A percentile compares a stretch with the other conserved stretches of the same genome.
phyloP scores from a whole-genome alignment of 73 alveolate species.

The Paramecium sonneborni region DNA sequence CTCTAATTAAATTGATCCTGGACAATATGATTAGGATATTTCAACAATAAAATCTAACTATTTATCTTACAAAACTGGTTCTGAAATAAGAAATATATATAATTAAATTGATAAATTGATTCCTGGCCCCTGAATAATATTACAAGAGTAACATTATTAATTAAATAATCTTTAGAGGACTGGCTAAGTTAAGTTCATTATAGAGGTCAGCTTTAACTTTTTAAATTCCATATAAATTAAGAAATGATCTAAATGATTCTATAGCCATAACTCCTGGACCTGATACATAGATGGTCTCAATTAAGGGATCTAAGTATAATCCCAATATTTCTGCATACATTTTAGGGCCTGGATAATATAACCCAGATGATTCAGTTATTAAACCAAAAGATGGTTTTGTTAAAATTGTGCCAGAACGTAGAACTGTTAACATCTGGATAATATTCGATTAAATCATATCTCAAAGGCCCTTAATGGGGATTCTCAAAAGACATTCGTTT shows the following conservation, averaged over 20 bases:
- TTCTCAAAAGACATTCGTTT: conserved; percentile 7
- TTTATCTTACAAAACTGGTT: conserved; percentile 15
- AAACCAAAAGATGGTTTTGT: neutral
- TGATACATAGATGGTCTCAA: neutral
- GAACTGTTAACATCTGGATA: conserved; percentile 24
- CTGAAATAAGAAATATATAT: neutral
- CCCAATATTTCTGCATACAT: neutral
- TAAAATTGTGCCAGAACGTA: neutral
- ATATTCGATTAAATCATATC: conserved; percentile 25
- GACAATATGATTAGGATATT: conserved; percentile 20
- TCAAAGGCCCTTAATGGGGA: conserved; percentile 55
- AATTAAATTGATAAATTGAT: neutral
- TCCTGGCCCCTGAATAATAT: conserved; percentile 54
- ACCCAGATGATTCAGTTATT: conserved; percentile 21
- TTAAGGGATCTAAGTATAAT: conserved; percentile 32
- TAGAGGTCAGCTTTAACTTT: conserved; percentile 40
- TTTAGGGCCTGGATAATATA: conserved; percentile 19
- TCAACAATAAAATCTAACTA: neutral
- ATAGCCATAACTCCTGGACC: conserved; percentile 21
- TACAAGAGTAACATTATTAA: neutral
- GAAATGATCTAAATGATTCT: conserved; percentile 45
- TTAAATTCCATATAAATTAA: neutral
- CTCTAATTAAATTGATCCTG: neutral
- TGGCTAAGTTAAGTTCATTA: conserved; percentile 42
- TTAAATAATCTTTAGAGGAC: neutral